A percentile compares a stretch with the other conserved stretches of the same genome.
These are phyloP conservation scores for Fraxinus nigra DNA, from an alignment of 305 asterid species.

Conservation along the genomic window DNA sequence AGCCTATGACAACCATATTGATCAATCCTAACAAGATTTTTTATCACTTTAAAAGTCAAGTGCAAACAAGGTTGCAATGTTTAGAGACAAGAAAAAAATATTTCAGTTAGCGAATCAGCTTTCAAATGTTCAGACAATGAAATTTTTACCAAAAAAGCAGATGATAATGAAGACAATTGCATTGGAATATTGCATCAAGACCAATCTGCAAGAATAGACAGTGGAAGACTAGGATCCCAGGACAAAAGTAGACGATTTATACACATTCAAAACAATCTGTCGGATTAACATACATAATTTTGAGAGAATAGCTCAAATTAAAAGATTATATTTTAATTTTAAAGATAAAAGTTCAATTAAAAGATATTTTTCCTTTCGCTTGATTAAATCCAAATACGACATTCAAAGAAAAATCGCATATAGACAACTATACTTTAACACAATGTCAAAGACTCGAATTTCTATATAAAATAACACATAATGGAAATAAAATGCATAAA, in stretches of 20 bases:
- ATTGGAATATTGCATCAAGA: background rate
- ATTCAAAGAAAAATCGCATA: background rate
- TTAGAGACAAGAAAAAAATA: background rate
- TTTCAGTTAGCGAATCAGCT: background rate
- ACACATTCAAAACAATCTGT: background rate
- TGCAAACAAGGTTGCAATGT: background rate
- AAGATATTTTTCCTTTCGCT: background rate
- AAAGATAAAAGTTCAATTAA: background rate
- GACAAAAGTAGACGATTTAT: background rate
- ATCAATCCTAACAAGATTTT: background rate
- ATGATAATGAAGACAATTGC: background rate
- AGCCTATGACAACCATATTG: background rate
- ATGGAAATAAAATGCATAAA: background rate
- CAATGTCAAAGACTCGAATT: background rate
- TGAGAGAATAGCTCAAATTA: background rate
- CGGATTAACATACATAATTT: background rate
- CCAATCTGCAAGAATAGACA: background rate
- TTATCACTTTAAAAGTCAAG: background rate
- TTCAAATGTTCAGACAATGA: background rate
- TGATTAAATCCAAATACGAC: background rate
- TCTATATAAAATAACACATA: background rate
- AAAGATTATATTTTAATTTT: background rate
- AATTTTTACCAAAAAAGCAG: background rate
- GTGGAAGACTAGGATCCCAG: background rate
- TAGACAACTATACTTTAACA: background rate